Evolutionary conservation across 2,329 filamentous ascomycete genomes (phyloP).

Genomic region (Cordyceps farinosa): DNA sequence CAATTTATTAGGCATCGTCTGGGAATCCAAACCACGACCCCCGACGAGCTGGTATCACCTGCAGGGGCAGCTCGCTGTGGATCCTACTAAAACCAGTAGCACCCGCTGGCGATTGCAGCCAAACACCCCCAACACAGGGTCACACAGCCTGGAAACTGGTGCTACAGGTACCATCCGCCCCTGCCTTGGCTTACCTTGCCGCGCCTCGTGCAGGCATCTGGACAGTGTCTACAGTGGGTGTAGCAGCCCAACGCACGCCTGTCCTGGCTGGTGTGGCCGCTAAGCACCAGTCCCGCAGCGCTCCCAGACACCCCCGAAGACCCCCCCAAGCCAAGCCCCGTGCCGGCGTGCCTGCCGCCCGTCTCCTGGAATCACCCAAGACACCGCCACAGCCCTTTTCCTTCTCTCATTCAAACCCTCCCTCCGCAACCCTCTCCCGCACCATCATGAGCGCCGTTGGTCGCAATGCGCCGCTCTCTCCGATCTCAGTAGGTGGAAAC

Average conservation of each 20-base stretch:
- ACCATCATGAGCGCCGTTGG: slow-evolving; percentile 57
- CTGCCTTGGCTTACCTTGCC: no score
- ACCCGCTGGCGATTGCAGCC: neutral
- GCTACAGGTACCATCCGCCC: no score
- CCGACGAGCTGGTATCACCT: neutral
- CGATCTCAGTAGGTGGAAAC: slow-evolving; percentile 77
- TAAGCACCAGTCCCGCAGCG: neutral
- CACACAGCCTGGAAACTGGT: no score
- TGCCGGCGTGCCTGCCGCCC: slow-evolving; percentile 10
- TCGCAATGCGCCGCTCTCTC: slow-evolving; percentile 74
- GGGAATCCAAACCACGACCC: neutral
- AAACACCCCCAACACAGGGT: no score
- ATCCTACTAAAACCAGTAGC: neutral
- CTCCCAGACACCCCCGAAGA: neutral
- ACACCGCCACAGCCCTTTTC: slow-evolving; percentile 19
- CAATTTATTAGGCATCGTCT: neutral
- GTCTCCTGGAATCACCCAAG: slow-evolving; percentile 20
- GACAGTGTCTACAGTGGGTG: no score
- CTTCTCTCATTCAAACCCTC: slow-evolving; percentile 22
- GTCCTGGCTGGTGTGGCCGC: neutral
- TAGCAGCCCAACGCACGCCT: neutral
- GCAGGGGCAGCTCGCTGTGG: slow-evolving; percentile 12
- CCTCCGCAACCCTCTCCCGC: slow-evolving; percentile 25
- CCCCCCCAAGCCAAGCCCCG: neutral
- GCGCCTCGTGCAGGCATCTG: no score